Conservation (phyloP, 805 yeast genomes). For the Candida berthetii region DNA sequence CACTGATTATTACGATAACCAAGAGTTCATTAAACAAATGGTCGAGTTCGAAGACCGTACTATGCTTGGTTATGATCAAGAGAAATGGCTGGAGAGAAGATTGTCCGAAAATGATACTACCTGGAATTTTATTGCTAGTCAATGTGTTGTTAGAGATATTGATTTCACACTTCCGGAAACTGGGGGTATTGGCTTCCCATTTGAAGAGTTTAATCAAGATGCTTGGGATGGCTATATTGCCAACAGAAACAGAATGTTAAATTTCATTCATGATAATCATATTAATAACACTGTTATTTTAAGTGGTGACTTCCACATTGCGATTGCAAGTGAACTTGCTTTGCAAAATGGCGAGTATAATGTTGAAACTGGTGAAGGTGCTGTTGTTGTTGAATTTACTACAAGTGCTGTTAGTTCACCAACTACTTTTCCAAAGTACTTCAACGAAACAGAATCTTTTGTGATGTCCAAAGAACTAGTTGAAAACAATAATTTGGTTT, state of each 20-base stretch:
- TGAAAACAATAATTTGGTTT: slow-evolving; percentile 4
- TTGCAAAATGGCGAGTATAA: slow-evolving; percentile 7
- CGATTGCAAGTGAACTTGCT: slow-evolving; percentile 16
- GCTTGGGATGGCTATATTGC: slow-evolving; percentile 21
- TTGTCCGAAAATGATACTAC: slow-evolving; percentile 7
- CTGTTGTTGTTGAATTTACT: slow-evolving; percentile 18
- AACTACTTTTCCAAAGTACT: slow-evolving; percentile 11
- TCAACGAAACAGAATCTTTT: not conserved
- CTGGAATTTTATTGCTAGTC: slow-evolving; percentile 14
- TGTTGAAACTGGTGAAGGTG: slow-evolving; percentile 16
- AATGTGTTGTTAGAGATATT: slow-evolving; percentile 8
- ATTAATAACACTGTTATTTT: slow-evolving; percentile 13
- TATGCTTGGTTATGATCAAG: slow-evolving; percentile 21
- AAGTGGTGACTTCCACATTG: slow-evolving; percentile 21
- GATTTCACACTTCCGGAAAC: slow-evolving; percentile 7
- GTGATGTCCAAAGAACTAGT: slow-evolving; percentile 6
- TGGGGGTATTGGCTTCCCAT: slow-evolving; percentile 14
- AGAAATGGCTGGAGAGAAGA: slow-evolving; percentile 17
- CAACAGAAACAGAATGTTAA: slow-evolving; percentile 14
- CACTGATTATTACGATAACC: slow-evolving; percentile 16
- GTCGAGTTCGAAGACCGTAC: slow-evolving; percentile 17
- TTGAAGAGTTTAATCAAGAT: slow-evolving; percentile 15
- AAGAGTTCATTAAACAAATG: slow-evolving; percentile 9
- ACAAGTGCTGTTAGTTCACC: slow-evolving; percentile 19
- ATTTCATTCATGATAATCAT: slow-evolving; percentile 8